Conservation (phyloP, 2,329 filamentous ascomycete species). For the Chrysoporthe cubensis region DNA sequence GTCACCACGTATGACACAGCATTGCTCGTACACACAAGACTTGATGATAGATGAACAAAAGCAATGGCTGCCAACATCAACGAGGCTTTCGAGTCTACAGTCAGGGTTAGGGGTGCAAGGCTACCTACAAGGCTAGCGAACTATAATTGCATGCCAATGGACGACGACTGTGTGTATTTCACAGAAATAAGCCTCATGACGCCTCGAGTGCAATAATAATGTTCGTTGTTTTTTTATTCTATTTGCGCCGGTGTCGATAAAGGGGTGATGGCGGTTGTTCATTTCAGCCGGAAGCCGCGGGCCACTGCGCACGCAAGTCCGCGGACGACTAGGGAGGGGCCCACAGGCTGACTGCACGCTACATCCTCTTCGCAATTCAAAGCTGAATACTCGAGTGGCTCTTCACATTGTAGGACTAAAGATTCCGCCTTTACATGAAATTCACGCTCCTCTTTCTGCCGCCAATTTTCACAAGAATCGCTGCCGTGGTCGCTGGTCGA, state of each 20-base stretch:
- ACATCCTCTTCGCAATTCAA: neutral
- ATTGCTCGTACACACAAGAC: neutral
- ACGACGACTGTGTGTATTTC: constrained; percentile 35
- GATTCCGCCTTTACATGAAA: neutral
- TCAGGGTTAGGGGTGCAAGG: constrained; percentile 4
- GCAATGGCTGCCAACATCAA: neutral
- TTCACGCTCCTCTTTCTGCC: too few relatives aligned
- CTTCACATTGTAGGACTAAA: too few relatives aligned
- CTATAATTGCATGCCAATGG: neutral
- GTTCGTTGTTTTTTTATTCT: neutral
- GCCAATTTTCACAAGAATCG: too few relatives aligned
- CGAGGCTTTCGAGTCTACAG: too few relatives aligned
- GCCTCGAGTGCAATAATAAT: neutral
- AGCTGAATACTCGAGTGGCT: neutral
- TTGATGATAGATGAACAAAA: neutral
- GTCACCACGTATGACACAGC: neutral
- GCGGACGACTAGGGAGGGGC: neutral
- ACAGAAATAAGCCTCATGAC: neutral
- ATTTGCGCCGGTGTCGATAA: neutral
- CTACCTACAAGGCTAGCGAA: neutral
- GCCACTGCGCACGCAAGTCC: neutral
- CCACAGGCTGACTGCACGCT: neutral
- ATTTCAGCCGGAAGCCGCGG: neutral
- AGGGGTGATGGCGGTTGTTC: neutral
- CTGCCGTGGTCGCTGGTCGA: too few relatives aligned